Conservation (phyloP, 2,329 filamentous ascomycete genomes). For the Trichocomaceae sp. region DNA sequence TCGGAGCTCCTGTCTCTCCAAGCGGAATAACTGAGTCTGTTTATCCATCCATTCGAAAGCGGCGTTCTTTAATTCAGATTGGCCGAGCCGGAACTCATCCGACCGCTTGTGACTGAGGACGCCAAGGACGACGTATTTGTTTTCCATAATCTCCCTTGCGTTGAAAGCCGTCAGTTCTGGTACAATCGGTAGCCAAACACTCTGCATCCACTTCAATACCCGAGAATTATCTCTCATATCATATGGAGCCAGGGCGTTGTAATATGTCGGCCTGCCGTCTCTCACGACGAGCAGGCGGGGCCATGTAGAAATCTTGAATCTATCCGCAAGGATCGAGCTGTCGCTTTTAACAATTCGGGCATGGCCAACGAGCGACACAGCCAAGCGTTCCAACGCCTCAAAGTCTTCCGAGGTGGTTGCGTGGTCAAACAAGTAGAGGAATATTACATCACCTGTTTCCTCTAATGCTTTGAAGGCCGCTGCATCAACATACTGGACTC, state of each 20-base stretch:
- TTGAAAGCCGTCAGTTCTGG: slow-evolving; percentile 89
- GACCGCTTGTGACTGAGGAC: slow-evolving; percentile 74
- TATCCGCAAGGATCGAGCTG: slow-evolving; percentile 64
- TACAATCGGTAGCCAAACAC: slow-evolving; percentile 91
- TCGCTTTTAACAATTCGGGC: slow-evolving; percentile 89
- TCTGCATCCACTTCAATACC: slow-evolving; percentile 88
- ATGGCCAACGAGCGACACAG: slow-evolving; percentile 81
- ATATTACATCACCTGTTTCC: slow-evolving; percentile 89
- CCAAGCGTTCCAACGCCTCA: slow-evolving; percentile 74
- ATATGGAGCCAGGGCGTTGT: slow-evolving; percentile 74
- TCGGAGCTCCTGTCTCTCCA: slow-evolving; percentile 85
- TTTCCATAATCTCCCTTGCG: slow-evolving; percentile 88
- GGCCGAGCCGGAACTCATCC: slow-evolving; percentile 69
- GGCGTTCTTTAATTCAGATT: slow-evolving; percentile 89
- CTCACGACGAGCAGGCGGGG: slow-evolving; percentile 85
- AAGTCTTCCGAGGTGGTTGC: slow-evolving; percentile 93
- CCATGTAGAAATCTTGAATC: slow-evolving; percentile 96
- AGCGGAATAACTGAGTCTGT: slow-evolving; percentile 82
- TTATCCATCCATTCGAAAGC: slow-evolving; percentile 98
- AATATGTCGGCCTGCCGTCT: slow-evolving; percentile 85
- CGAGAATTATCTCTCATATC: slow-evolving; percentile 85
- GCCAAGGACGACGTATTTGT: slow-evolving; percentile 88
- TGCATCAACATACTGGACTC: slow-evolving; percentile 74
- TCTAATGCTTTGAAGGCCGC: slow-evolving; percentile 73
- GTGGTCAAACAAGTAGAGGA: slow-evolving; percentile 95